These are phyloP conservation scores for Chrysoporthe deuterocubensis DNA, from an alignment of 2,329 filamentous ascomycete genomes.

Conservation along the genomic window DNA sequence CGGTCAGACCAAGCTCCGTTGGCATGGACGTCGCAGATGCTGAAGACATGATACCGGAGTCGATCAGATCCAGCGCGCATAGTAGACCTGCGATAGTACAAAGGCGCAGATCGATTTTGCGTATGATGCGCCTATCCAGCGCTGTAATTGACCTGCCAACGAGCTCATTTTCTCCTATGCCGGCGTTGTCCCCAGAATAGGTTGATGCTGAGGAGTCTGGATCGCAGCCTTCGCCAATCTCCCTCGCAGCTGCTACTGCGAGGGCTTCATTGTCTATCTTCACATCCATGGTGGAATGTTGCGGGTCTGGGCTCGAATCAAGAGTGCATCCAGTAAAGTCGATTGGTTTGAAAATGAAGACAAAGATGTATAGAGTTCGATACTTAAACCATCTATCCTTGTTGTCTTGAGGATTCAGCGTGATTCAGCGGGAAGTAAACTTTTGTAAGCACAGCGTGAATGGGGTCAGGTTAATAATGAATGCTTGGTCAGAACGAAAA, in stretches of 20 bases:
- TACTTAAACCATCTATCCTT: background rate
- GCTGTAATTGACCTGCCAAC: conserved; percentile 11
- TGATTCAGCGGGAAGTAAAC: background rate
- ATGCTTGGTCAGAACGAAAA: conserved; percentile 10
- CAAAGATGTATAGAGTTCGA: background rate
- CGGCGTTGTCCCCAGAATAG: background rate
- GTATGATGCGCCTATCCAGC: conserved; percentile 54
- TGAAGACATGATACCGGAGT: conserved; percentile 71
- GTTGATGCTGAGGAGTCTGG: background rate
- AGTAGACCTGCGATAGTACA: conserved; percentile 74
- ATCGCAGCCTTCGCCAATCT: conserved; percentile 1
- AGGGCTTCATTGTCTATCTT: conserved; percentile 1
- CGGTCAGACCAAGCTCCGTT: conserved; percentile 64
- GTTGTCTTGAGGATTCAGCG: background rate
- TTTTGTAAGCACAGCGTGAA: background rate
- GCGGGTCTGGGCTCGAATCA: too few species aligned
- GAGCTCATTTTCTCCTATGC: conserved; percentile 23
- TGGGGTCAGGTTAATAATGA: background rate
- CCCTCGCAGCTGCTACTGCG: background rate
- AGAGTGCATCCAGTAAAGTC: background rate
- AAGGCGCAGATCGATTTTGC: conserved; percentile 69
- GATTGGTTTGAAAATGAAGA: background rate
- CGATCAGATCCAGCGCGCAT: conserved; percentile 70
- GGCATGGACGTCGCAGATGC: conserved; percentile 73
- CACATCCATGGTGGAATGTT: conserved; percentile 15